phyloP scores from a whole-genome alignment of 1,284 basidiomycete genomes.

The Earliella scabrosa region DNA sequence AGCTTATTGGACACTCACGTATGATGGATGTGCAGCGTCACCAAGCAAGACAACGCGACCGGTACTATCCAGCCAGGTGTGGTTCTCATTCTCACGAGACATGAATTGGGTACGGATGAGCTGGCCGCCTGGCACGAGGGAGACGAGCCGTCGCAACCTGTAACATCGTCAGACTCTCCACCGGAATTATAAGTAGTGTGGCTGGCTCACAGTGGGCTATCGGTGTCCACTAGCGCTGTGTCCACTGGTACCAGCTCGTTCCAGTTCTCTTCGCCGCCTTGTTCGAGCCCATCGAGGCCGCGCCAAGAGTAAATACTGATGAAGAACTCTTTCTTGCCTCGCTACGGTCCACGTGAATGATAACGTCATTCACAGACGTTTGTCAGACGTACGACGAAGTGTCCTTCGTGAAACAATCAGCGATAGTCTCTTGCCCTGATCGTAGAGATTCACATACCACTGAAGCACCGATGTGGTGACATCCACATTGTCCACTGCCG shows the following conservation, averaged over 20 bases:
- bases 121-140: slow-evolving; percentile 38
- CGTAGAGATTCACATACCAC: slow-evolving; percentile 30
- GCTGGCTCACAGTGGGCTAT: slow-evolving; percentile 22
- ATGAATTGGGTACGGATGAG: slow-evolving; percentile 35
- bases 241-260: slow-evolving; percentile 21
- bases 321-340: slow-evolving; percentile 23
- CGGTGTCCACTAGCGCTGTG: slow-evolving; percentile 7
- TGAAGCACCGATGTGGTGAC: slow-evolving; percentile 25
- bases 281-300: slow-evolving; percentile 10
- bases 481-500: slow-evolving; percentile 30
- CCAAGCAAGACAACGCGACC: slow-evolving; percentile 50
- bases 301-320: slow-evolving; percentile 27
- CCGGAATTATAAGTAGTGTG: no score
- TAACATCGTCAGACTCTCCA: background rate
- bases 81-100: slow-evolving; percentile 40
- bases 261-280: slow-evolving; percentile 25
- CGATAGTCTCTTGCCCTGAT: no score
- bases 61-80: slow-evolving; percentile 58
- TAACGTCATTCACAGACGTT: no score
- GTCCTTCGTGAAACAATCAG: slow-evolving; percentile 22
- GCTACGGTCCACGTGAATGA: no score
- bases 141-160: slow-evolving; percentile 49
- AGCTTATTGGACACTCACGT: slow-evolving; percentile 35
- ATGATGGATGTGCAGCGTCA: slow-evolving; percentile 52
- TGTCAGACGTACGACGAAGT: slow-evolving; percentile 26